Evolutionary conservation across 495 filamentous ascomycete genomes (phyloP).

Genomic region (Pyronema omphalodes): DNA sequence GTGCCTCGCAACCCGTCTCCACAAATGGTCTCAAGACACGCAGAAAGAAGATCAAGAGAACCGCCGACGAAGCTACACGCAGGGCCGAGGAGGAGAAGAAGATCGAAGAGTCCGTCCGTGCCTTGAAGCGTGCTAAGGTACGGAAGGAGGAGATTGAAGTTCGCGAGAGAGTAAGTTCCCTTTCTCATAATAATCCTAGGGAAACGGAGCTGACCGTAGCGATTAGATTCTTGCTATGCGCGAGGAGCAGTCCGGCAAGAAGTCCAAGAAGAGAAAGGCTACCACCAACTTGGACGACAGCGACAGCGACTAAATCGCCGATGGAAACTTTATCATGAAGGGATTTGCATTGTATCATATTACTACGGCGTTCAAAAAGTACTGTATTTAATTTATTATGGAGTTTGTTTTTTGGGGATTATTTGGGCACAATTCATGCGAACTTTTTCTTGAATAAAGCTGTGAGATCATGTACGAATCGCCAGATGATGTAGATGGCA

Average conservation of each 20-base stretch:
- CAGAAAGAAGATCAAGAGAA: background rate
- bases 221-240: constrained; percentile 1
- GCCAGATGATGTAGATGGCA: background rate
- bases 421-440: background rate
- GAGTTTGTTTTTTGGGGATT: background rate
- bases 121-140: background rate
- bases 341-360: no score
- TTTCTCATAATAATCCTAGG: background rate
- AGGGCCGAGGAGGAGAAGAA: background rate
- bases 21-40: background rate
- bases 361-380: no score
- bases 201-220: background rate
- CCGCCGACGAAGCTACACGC: background rate
- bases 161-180: constrained; percentile 1
- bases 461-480: background rate
- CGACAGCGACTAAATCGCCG: background rate
- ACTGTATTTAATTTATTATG: background rate
- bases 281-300: background rate
- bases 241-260: background rate
- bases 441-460: background rate
- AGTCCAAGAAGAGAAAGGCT: constrained; percentile 1
- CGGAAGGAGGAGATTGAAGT: background rate
- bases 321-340: no score
- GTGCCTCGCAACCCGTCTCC: background rate
- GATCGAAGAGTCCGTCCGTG: background rate